Conservation (phyloP, 345 rosid genomes). For the Euphorbia peplus region DNA sequence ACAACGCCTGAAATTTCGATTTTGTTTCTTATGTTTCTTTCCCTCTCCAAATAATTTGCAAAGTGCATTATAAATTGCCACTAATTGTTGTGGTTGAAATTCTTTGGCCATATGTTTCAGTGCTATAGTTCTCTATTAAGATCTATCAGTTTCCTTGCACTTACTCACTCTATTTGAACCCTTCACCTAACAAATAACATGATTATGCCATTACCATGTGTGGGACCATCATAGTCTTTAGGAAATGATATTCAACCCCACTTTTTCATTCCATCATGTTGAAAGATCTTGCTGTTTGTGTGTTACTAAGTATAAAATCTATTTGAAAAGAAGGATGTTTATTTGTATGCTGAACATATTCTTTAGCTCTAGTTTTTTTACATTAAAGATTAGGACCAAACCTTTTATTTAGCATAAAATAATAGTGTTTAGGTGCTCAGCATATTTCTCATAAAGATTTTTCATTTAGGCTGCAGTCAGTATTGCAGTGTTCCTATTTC, state of each 20-base stretch:
- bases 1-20: neutral
- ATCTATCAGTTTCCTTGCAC: neutral
- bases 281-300: neutral
- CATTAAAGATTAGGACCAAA: neutral
- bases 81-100: neutral
- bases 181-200: neutral
- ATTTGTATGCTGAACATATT: neutral
- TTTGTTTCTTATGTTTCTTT: neutral
- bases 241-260: neutral
- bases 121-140: neutral
- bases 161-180: neutral
- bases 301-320: neutral
- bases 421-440: neutral
- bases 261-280: neutral
- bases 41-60: neutral
- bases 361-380: neutral
- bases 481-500: neutral
- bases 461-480: neutral
- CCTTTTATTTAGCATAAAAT: neutral
- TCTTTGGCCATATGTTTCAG: slow-evolving; percentile 6
- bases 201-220: neutral
- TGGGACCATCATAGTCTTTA: neutral
- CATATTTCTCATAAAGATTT: neutral
- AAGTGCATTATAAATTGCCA: neutral
- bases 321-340: neutral